phyloP scores from a whole-genome alignment of 371 early-diverging fungal species.

The Capniomyces stellatus region DNA sequence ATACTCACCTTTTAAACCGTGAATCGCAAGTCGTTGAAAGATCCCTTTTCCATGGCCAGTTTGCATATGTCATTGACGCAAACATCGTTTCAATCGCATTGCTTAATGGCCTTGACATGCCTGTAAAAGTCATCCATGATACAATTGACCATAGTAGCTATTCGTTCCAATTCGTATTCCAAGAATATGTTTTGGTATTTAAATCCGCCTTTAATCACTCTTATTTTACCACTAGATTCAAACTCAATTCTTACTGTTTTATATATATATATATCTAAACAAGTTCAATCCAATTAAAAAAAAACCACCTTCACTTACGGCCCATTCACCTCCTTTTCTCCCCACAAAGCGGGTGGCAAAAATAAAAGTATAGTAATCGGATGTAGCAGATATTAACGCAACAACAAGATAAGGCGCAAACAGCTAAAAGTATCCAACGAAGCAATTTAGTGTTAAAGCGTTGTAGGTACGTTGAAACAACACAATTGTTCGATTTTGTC shows the following conservation, averaged over 20 bases:
- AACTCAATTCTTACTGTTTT: too few relatives aligned
- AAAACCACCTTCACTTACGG: conserved; percentile 28
- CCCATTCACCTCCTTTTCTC: conserved; percentile 31
- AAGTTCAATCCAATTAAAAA: neutral
- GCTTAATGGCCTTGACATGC: conserved; percentile 26
- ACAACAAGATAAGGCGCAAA: conserved; percentile 53
- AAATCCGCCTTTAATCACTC: too few relatives aligned
- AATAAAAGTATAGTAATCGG: conserved; percentile 51
- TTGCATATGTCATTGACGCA: conserved; percentile 14
- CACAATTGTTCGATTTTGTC: conserved; percentile 1
- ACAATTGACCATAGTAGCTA: conserved; percentile 50
- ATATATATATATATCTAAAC: conserved; percentile 1
- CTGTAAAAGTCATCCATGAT: conserved; percentile 70
- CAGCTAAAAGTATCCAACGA: conserved; percentile 26
- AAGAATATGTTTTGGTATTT: too few relatives aligned
- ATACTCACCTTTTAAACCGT: neutral
- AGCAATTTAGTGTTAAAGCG: neutral
- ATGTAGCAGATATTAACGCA: conserved; percentile 44
- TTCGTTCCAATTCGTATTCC: too few relatives aligned
- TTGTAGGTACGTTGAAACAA: conserved; percentile 3
- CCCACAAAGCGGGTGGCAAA: conserved; percentile 42
- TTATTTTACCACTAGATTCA: too few relatives aligned
- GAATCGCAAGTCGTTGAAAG: neutral
- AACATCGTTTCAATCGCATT: conserved; percentile 24
- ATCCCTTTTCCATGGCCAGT: conserved; percentile 23